Conservation (phyloP, 257 asterid genomes). For the Capsicum pubescens region DNA sequence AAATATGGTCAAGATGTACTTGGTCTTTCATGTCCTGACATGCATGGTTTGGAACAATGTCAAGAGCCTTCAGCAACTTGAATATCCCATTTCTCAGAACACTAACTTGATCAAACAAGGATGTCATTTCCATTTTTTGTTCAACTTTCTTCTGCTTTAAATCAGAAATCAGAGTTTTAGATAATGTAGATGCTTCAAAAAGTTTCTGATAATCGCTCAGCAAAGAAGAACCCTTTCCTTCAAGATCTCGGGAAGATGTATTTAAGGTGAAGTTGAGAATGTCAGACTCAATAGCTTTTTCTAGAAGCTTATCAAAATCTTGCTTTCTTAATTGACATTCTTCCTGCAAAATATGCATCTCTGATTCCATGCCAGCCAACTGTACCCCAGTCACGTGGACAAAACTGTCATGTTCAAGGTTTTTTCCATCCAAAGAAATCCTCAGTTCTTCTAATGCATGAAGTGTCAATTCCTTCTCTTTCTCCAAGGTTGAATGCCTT, state of each 20-base stretch:
- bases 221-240: conserved; percentile 55
- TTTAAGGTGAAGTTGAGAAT: conserved; percentile 66
- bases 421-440: conserved; percentile 66
- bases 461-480: conserved; percentile 65
- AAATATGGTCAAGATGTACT: conserved; percentile 44
- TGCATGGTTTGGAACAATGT: conserved; percentile 46
- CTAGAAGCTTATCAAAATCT: conserved; percentile 68
- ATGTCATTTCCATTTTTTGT: conserved; percentile 57
- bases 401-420: conserved; percentile 54
- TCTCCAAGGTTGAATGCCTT: conserved; percentile 63
- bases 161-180: conserved; percentile 50
- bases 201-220: conserved; percentile 53
- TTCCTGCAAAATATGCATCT: conserved; percentile 59
- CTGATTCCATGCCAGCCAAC: conserved; percentile 49
- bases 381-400: conserved; percentile 49
- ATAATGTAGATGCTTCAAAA: conserved; percentile 49
- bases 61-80: conserved; percentile 60
- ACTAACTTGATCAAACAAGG: conserved; percentile 58
- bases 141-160: conserved; percentile 54
- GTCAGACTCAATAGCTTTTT: conserved; percentile 58
- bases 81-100: conserved; percentile 56
- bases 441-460: conserved; percentile 62
- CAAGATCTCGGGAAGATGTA: conserved; percentile 57
- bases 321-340: conserved; percentile 51
- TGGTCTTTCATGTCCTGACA: conserved; percentile 51